Evolutionary conservation across 2,329 filamentous ascomycete species (phyloP), one percentile per base, ranked within the genome.

Genomic region (Monosporascus sp.): DNA sequence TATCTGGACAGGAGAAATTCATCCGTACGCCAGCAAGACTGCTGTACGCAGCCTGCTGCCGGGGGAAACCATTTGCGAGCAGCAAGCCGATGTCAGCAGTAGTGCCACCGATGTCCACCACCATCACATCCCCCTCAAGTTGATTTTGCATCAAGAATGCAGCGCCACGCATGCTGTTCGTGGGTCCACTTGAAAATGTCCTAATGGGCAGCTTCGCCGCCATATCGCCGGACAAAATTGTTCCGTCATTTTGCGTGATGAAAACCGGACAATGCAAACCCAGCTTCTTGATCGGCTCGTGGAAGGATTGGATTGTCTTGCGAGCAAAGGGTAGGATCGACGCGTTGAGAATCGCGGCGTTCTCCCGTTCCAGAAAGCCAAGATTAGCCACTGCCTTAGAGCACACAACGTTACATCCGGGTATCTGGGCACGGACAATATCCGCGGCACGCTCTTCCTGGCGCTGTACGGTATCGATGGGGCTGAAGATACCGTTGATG

Each of bases 41-140:
- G 37, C 79, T 84, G 56, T 83, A 86, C 0, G 82, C 81, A 5
- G 82, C 79, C 49, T 81, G 78, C 63, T 86, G 81, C 35, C 83
- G 74, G 0, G 85, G 85, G 49, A 87, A 84, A 0, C 85, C 84
- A 48, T 79, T 86, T 0, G 78, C 73, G 7, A 84, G 73, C 3
- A 88, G 65, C 0, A 85, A 66, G 0, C 85, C 83, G 11, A 86
- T 80, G 58, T 87, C 85, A 0, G 82, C 80, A 0, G 84, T 87
- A 0, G 85, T 88, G 3, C 85, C 84, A 0, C 85, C 85, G 51
- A 88, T 80, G 60, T 88, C 85, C 2, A 87, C 78, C 0, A 87
- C 84, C 71, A 87, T 80, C 59, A 76, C 68, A 0, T 71, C 67
- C 51, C 75, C 68, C 2, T 67, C 58, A 15, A 62, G 50, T 22